Conservation (phyloP, 495 filamentous ascomycete species). For the Xylaria scruposa region DNA sequence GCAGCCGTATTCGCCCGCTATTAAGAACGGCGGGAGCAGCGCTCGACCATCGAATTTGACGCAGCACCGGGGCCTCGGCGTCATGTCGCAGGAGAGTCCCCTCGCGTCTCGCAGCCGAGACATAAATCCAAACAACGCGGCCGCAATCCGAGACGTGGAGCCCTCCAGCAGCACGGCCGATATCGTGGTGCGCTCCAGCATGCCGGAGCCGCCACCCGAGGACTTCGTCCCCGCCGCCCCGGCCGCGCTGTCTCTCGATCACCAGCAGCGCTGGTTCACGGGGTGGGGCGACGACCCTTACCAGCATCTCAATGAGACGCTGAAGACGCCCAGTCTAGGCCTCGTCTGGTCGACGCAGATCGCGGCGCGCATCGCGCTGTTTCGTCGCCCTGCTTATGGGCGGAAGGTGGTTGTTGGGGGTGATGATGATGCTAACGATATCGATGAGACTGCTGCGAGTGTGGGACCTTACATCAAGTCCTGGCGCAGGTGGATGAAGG, state of each 20-base stretch:
- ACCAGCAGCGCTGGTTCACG: conserved; percentile 92
- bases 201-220: conserved; percentile 37
- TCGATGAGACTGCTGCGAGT: conserved; percentile 38
- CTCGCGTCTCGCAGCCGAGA: conserved; percentile 44
- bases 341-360: conserved; percentile 92
- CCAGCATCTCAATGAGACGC: conserved; percentile 37
- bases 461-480: conserved; percentile 38
- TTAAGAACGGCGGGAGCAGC: conserved; percentile 11
- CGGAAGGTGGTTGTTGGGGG: conserved; percentile 43
- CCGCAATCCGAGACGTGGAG: conserved; percentile 17
- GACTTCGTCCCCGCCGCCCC: conserved; percentile 38
- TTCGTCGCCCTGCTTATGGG: conserved; percentile 63
- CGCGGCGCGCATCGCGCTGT: conserved; percentile 77
- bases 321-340: conserved; percentile 87
- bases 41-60: not conserved
- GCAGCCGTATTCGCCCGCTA: conserved; percentile 12
- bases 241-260: conserved; percentile 72
- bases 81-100: conserved; percentile 46
- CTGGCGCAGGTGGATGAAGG: conserved; percentile 74
- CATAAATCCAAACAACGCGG: not conserved
- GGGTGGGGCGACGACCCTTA: conserved; percentile 79
- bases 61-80: not conserved
- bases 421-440: not conserved
- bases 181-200: conserved; percentile 41
- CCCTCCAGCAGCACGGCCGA: conserved; percentile 33